Base-by-base conservation (phyloP, 1,284 basidiomycete species). In the Pseudozyma flocculosa region DNA sequence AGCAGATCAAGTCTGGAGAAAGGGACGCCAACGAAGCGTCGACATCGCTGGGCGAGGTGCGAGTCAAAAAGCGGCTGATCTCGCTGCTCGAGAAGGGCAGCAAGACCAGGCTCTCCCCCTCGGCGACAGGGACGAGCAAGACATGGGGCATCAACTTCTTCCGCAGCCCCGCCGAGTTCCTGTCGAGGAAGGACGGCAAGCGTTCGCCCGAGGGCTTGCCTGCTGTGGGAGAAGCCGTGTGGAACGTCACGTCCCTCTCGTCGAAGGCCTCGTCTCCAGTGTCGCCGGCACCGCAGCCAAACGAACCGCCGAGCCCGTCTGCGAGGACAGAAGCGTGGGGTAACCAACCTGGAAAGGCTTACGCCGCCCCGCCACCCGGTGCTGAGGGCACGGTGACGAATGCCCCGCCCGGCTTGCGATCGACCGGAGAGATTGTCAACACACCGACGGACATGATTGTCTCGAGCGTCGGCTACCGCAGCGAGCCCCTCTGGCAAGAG, bases 381-480 rank as follows among this genome's bases (percentile, higher is more conserved):
- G 8, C 26, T 14, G 43, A 22, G 23, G 13, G 26, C 40, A 18
- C 22, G 23, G 21, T n/a, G 39, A 18, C 22, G 24, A 38, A 17
- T 15, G 18, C 7, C 3, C 18, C 18, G 15, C 9, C 32, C 10
- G 32, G 32, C 32, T 34, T 34, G 32, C 32, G 15, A 2, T 40
- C 84, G 0, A 91, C 87, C 0, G 85, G 85, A 0, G 79, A 83
- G 61, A 83, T 80, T 4, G 83, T 83, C 1, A 80, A 76, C 1
- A 78, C 85, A 1, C 50, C 76, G 4, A 89, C 91, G 0, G 88
- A 89, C 59, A 83, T 95, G 60, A 87, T 96, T 14, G 82, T 96
- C 30, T 88, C 92, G 19, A 89, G 88, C 14, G 85, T 97, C 7
- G 94, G 94, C 14, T 95, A 96, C 79, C 85, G 84, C 46, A 85